phyloP scores from a whole-genome alignment of 176 grass and related monocot species.

The Leersia perrieri region DNA sequence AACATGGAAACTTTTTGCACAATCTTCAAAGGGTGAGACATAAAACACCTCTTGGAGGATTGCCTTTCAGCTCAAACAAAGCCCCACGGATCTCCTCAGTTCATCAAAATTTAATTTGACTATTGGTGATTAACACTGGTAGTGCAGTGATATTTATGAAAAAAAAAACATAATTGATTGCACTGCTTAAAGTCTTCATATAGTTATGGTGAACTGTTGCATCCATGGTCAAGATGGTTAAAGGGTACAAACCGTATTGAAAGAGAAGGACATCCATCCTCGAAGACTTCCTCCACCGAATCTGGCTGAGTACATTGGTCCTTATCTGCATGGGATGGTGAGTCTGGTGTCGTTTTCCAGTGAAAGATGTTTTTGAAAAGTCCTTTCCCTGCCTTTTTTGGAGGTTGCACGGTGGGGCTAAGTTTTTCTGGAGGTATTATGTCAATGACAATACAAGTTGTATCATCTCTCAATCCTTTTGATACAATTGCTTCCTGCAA shows the following conservation, averaged over 20 bases:
- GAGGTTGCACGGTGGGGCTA: slow-evolving; percentile 39
- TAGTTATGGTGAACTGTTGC: slow-evolving; percentile 11
- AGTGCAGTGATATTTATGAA: neutral
- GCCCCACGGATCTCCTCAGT: neutral
- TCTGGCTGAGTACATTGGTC: slow-evolving; percentile 44
- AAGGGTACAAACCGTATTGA: slow-evolving; percentile 57
- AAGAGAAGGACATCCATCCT: slow-evolving; percentile 85
- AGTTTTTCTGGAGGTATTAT: slow-evolving; percentile 70
- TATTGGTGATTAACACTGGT: neutral
- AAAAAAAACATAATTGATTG: neutral
- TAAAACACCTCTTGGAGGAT: neutral
- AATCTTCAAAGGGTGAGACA: neutral
- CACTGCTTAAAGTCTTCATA: neutral
- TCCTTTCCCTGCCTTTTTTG: slow-evolving; percentile 56
- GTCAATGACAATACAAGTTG: slow-evolving; percentile 93
- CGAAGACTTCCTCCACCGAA: slow-evolving; percentile 84
- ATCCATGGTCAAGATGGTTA: neutral
- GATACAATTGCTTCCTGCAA: slow-evolving; percentile 81
- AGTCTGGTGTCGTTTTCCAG: slow-evolving; percentile 41
- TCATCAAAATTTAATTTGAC: neutral
- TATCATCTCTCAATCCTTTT: slow-evolving; percentile 96
- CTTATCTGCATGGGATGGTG: slow-evolving; percentile 47
- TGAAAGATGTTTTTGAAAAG: slow-evolving; percentile 72
- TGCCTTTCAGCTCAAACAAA: neutral
- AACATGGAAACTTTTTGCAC: neutral